A percentile compares a stretch with the other conserved stretches of the same genome.
Conservation (phyloP, 208 protist genomes). For the Acanthamoeba sp. region DNA sequence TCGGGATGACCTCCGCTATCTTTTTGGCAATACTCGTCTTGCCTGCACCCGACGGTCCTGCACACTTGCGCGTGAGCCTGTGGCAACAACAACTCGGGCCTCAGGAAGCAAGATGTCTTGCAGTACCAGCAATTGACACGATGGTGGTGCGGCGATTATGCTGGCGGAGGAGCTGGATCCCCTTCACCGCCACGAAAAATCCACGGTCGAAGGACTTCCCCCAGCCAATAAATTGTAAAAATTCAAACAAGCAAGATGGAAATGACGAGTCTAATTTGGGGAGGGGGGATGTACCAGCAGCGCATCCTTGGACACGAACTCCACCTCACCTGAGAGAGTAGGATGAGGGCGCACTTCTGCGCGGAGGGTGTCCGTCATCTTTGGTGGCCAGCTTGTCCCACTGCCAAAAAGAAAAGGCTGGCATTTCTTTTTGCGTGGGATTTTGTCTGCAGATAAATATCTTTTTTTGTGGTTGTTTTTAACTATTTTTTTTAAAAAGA, state of each 20-base stretch:
- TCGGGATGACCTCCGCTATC: slow-evolving; percentile 80
- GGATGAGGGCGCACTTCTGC: background rate
- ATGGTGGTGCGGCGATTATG: slow-evolving; percentile 33
- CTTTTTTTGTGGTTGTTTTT: no score
- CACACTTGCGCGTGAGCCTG: background rate
- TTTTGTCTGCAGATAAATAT: no score
- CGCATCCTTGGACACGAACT: background rate
- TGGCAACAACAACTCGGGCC: no score
- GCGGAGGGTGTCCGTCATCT: background rate
- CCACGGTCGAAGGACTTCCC: slow-evolving; percentile 81
- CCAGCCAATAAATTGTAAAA: background rate
- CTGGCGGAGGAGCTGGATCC: slow-evolving; percentile 79
- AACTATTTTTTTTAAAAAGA: background rate
- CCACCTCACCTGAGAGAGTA: background rate
- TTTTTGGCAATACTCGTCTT: slow-evolving; percentile 79
- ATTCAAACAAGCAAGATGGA: background rate
- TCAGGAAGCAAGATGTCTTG: background rate
- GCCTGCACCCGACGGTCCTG: slow-evolving; percentile 77
- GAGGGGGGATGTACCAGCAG: background rate
- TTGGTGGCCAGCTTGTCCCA: background rate
- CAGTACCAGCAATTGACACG: slow-evolving; percentile 74
- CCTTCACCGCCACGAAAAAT: slow-evolving; percentile 80
- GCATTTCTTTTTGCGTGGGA: no score
- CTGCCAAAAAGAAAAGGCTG: no score
- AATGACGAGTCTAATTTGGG: background rate